A percentile compares a stretch with the other conserved stretches of the same genome.
These are phyloP conservation scores for Sclerotinia sclerotiorum DNA, from an alignment of 2,329 filamentous ascomycete species.

Conservation along the genomic window DNA sequence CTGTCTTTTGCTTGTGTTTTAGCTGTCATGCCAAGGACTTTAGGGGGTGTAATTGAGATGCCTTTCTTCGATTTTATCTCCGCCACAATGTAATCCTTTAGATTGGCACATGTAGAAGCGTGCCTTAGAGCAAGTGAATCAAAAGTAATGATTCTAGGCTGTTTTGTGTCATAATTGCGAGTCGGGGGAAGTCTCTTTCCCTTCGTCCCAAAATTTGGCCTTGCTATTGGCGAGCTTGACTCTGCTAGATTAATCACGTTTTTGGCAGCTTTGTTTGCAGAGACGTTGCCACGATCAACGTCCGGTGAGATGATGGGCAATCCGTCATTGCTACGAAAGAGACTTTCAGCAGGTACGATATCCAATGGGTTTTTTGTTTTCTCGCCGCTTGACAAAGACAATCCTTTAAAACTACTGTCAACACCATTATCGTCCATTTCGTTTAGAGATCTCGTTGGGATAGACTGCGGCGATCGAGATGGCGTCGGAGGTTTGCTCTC, in stretches of 20 bases:
- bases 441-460: neutral
- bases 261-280: neutral
- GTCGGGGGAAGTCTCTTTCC: conserved; percentile 35
- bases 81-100: conserved; percentile 74
- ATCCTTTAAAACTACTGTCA: neutral
- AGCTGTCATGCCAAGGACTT: conserved; percentile 61
- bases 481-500: conserved; percentile 8
- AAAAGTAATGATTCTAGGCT: conserved; percentile 77
- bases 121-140: conserved; percentile 77
- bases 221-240: conserved; percentile 2
- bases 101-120: conserved; percentile 59
- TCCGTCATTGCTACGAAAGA: neutral
- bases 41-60: conserved; percentile 38
- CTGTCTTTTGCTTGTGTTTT: conserved; percentile 41
- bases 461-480: neutral
- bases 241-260: conserved; percentile 13
- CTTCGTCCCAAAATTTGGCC: conserved; percentile 37
- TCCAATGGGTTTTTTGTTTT: neutral
- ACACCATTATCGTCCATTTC: neutral
- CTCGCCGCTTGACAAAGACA: neutral
- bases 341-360: neutral
- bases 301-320: neutral
- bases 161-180: conserved; percentile 49
- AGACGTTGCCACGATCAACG: neutral
- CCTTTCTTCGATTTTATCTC: conserved; percentile 66